These are phyloP conservation scores for Lenwebbia sp. DNA, from an alignment of 345 rosid genomes.

Conservation along the genomic window DNA sequence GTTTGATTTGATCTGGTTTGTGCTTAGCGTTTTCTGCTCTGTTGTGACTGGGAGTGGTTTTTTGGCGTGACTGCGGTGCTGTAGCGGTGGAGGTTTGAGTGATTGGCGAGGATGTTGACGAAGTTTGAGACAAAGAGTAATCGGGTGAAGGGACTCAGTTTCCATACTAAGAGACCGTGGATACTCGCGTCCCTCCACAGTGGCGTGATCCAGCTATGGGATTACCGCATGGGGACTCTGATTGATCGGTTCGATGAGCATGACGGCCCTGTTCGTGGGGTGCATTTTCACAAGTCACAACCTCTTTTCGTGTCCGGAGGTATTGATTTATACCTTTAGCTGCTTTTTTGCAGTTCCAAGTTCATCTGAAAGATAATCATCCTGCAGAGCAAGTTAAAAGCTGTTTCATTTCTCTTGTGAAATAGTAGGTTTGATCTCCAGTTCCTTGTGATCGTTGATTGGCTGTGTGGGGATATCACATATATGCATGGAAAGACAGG, in stretches of 20 bases:
- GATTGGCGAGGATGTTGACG: constrained; percentile 59
- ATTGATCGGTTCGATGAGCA: constrained; percentile 95
- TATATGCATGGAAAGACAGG: no score
- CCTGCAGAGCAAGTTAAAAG: background rate
- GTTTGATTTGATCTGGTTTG: background rate
- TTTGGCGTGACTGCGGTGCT: no score
- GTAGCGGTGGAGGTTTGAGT: background rate
- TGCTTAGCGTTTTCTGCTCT: background rate
- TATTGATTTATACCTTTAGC: constrained; percentile 1
- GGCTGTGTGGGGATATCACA: no score
- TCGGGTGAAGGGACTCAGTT: constrained; percentile 93
- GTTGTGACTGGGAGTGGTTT: background rate
- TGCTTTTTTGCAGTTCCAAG: background rate
- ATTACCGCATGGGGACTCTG: constrained; percentile 94
- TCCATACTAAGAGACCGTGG: constrained; percentile 96
- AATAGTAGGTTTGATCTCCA: no score
- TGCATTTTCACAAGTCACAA: constrained; percentile 88
- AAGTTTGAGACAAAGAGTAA: constrained; percentile 98
- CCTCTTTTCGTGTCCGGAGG: constrained; percentile 97
- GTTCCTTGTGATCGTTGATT: no score
- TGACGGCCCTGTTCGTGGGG: constrained; percentile 99
- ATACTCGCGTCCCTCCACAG: constrained; percentile 97
- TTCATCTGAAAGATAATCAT: background rate
- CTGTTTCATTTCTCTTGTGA: background rate
- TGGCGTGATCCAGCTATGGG: constrained; percentile 99